phyloP scores from a whole-genome alignment of 1,284 basidiomycete genomes.

The Erythrobasidium hasegawianum region DNA sequence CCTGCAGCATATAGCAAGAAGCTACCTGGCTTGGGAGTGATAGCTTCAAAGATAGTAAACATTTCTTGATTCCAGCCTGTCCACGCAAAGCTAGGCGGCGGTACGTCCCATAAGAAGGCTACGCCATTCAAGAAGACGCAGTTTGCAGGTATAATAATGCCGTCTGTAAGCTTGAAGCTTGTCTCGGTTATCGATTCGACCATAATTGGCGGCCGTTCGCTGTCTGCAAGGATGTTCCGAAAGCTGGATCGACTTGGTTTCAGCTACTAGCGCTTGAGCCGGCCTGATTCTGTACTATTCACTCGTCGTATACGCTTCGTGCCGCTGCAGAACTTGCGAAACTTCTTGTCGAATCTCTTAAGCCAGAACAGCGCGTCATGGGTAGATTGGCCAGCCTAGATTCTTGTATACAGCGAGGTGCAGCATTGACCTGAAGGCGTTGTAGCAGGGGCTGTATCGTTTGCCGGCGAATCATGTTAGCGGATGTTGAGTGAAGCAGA shows the following conservation, averaged over 20 bases:
- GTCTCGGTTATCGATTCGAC: constrained; percentile 40
- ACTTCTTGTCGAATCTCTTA: not conserved
- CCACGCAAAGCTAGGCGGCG: constrained; percentile 57
- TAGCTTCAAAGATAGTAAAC: constrained; percentile 73
- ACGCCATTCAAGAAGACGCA: constrained; percentile 80
- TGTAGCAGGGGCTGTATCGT: no score
- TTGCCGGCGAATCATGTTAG: no score
- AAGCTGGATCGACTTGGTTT: constrained; percentile 35
- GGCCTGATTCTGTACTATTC: not conserved
- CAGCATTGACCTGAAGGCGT: no score
- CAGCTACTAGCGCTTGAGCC: not conserved
- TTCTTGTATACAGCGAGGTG: no score
- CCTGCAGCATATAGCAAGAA: constrained; percentile 62
- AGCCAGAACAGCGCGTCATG: no score
- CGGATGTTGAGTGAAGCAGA: no score
- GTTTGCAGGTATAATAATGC: constrained; percentile 69
- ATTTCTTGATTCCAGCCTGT: constrained; percentile 65
- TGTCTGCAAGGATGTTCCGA: constrained; percentile 41
- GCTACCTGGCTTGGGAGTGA: constrained; percentile 77
- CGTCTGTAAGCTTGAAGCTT: constrained; percentile 53
- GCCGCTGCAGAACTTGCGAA: not conserved
- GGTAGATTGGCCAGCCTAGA: no score
- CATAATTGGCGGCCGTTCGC: constrained; percentile 35
- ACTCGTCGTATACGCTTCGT: constrained; percentile 5
- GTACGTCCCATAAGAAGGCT: constrained; percentile 86